Evolutionary conservation across 2,329 filamentous ascomycete species (phyloP).

Genomic region (Colletotrichum brevisporum): DNA sequence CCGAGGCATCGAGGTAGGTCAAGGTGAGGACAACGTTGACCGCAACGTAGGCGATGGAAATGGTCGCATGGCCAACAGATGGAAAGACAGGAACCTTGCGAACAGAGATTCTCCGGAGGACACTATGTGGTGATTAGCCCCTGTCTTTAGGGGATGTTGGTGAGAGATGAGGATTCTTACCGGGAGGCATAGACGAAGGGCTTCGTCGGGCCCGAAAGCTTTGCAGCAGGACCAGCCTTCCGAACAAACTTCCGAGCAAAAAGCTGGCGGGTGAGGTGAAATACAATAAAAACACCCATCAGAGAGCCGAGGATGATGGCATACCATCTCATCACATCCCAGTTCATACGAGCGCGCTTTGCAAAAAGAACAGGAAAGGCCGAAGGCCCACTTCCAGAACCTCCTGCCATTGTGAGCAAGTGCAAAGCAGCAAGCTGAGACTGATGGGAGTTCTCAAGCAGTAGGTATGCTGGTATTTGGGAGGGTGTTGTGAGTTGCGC

Average conservation of each 20-base stretch:
- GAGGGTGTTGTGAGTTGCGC: background rate
- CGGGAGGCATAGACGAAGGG: slow-evolving; percentile 36
- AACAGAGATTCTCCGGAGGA: slow-evolving; percentile 30
- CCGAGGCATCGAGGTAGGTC: slow-evolving; percentile 50
- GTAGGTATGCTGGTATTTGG: background rate
- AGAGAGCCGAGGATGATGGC: slow-evolving; percentile 33
- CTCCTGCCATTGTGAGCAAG: slow-evolving; percentile 24
- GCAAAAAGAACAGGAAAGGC: slow-evolving; percentile 34
- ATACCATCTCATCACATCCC: slow-evolving; percentile 45
- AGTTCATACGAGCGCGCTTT: slow-evolving; percentile 43
- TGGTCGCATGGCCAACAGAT: slow-evolving; percentile 48
- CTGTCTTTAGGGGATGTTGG: no score
- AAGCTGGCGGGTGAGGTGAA: slow-evolving; percentile 33
- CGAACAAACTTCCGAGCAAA: slow-evolving; percentile 6
- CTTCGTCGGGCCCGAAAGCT: slow-evolving; percentile 9
- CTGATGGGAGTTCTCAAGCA: background rate
- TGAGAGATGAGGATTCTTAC: slow-evolving; percentile 19
- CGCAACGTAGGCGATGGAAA: slow-evolving; percentile 49
- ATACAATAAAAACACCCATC: slow-evolving; percentile 31
- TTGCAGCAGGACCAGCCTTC: slow-evolving; percentile 24
- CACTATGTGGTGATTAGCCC: slow-evolving; percentile 22
- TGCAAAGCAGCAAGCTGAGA: background rate
- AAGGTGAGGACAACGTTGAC: slow-evolving; percentile 54
- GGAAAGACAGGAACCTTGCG: slow-evolving; percentile 38
- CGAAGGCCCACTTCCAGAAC: slow-evolving; percentile 19